Evolutionary conservation across 192 early-diverging fungal genomes (phyloP), one percentile per base, ranked within the genome.

Genomic region (Podila epigama): DNA sequence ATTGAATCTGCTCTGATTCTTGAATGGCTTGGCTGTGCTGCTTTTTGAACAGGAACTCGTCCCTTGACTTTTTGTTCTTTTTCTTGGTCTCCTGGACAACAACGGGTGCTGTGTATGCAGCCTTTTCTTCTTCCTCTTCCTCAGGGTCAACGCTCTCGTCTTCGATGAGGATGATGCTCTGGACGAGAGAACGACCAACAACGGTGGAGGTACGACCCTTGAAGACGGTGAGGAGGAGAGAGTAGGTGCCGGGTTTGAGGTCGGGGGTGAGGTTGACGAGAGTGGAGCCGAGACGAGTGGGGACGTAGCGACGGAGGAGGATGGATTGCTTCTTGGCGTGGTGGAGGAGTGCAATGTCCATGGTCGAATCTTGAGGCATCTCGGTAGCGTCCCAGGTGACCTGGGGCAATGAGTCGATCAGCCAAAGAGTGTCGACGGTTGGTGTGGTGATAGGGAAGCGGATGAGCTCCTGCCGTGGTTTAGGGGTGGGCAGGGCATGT

Each of bases 291-390:
- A 51, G 20, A 11, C 48, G 66, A 18, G 73, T 48, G 12, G 73
- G 66, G 33, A 77, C 73, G 41, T 77, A 75, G 42, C 72, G 72
- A 34, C 65, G 72, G 20, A 75, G 64, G 44, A 75, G 65, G 36
- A 68, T 58, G 5, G 72, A 68, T 44, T 75, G 37, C 28, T 63
- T 62, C 29, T 57, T 61, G 27, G 60, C 72, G 42, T 67, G 65
- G 20, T 68, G 48, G 6, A 75, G 65, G 31, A 75, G 72, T 0
- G 72, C 65, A 42, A 75, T 75, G 31, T 75, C 72, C 52, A 75
- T 55, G 22, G 72, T 68, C 0, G 72, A 67, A 4, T 51, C 66
- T 34, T 68, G 37, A 8, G 73, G 73, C 65, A 77, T 68, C 4
- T 29, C 27, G 2, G 32, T 3, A 16, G 55, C 31, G 35, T 77